Evolutionary conservation across 768 basidiomycete genomes (phyloP), one percentile per base, ranked within the genome.

Genomic region (Phanerochaete carnosa): DNA sequence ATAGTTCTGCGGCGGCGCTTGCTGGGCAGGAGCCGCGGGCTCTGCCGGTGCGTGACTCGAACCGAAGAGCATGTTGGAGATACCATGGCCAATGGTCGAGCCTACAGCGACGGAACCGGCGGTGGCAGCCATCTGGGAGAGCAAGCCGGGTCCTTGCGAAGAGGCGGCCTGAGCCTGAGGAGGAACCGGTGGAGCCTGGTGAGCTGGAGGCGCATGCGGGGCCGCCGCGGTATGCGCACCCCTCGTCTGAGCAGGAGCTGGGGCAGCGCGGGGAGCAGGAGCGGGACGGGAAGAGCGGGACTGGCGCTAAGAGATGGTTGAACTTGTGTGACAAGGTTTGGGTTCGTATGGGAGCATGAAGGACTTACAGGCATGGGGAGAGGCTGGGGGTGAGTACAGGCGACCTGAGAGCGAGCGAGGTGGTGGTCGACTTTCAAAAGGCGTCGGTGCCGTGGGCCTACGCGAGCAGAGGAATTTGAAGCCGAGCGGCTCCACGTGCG

Each of bases 31-130:
- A 3, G 82, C 72, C 16, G 83, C 70, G 12, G 54, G 35, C 30
- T 70, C 70, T 22, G 71, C 73, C 7, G 71, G 80, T 29, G 77
- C 79, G 37, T 80, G 73, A 0, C 77, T 75, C 60, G 90, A 86
- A 50, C 94, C 94, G 66, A 95, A 96, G 62, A 95, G 84, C 92
- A 95, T 93, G 73, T 74, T 83, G 45, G 91, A 93, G 64, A 96
- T 70, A n/a, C 94, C 94, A 70, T 96, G 94, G 47, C 93, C 94
- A 64, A 96, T 84, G 58, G 87, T 88, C 8, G 91, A 94, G 26
- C 94, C 94, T 52, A 92, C 78, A 5, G 93, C 94, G 53, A 95
- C 93, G 59, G 90, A 91, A 62, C 93, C 94, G 28, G 93, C 94
- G 6, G 94, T 93, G 5, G 91, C 89, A 57, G 92, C 92, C 90